A percentile compares a stretch with the other conserved stretches of the same genome.
Evolutionary conservation across 768 basidiomycete species (phyloP).

Genomic region (Suillus bovinus): DNA sequence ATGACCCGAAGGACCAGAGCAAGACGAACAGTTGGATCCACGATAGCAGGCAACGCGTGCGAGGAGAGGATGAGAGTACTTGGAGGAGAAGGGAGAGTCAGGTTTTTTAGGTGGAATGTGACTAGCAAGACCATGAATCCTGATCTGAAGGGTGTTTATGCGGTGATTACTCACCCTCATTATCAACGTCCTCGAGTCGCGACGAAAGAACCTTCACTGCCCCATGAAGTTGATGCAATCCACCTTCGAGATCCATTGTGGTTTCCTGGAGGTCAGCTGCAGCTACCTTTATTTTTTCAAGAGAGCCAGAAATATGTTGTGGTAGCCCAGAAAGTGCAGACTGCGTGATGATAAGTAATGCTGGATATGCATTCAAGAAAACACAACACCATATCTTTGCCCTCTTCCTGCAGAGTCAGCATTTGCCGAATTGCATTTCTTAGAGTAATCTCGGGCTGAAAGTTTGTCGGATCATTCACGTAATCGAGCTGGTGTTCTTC

Average conservation of each 20-base stretch:
- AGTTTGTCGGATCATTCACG: slow-evolving; percentile 69
- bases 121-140: slow-evolving; percentile 34
- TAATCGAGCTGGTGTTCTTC: slow-evolving; percentile 60
- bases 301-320: slow-evolving; percentile 29
- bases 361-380: neutral
- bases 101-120: slow-evolving; percentile 39
- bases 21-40: slow-evolving; percentile 35
- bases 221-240: slow-evolving; percentile 38
- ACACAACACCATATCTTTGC: slow-evolving; percentile 9
- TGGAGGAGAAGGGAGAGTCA: slow-evolving; percentile 43
- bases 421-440: slow-evolving; percentile 71
- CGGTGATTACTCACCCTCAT: slow-evolving; percentile 38
- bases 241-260: slow-evolving; percentile 34
- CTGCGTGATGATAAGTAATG: slow-evolving; percentile 6
- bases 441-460: slow-evolving; percentile 68
- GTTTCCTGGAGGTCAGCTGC: slow-evolving; percentile 31
- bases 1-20: slow-evolving; percentile 55
- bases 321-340: slow-evolving; percentile 23
- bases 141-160: neutral
- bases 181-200: slow-evolving; percentile 42
- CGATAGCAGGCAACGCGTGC: slow-evolving; percentile 33
- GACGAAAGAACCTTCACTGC: slow-evolving; percentile 38
- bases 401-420: slow-evolving; percentile 26
- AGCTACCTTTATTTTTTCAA: slow-evolving; percentile 35
- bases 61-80: slow-evolving; percentile 52